Evolutionary conservation across 2,329 filamentous ascomycete species (phyloP), one percentile per base, ranked within the genome.

Genomic region (Pseudogymnoascus destructans): DNA sequence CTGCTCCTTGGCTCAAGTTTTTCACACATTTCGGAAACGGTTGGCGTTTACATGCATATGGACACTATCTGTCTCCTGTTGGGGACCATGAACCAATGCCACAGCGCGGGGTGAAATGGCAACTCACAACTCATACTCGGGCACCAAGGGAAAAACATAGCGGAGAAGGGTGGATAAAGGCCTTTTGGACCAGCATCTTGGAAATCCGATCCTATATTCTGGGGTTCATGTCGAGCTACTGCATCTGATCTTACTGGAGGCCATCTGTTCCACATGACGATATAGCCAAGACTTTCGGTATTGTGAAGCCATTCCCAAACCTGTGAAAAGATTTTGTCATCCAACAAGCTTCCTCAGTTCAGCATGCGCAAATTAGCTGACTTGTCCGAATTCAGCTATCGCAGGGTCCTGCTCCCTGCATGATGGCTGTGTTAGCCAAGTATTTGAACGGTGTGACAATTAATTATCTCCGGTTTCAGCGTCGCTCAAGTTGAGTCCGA

Each of bases 201-300:
- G 21, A 13, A 27, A 49, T 49, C 23, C 30, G 46, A 52, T 52
- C 46, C n/a, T 19, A 30, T 52, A 52, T 13, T 52, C 46, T 30
- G 46, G 46, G 46, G 46, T 30, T 25, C 15, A 19, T 52, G 46
- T 52, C n/a, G 46, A 52, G 46, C 46, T 52, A 52, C 46, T 52
- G 46, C 25, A 52, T 52, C 46, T 52, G 25, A 52, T 52, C 46
- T 52, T 52, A 52, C 46, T 52, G 6, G 46, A 27, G 46, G 23
- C n/a, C 7, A 30, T 52, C 23, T 52, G 25, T 52, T 52, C 46
- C 46, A 52, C 46, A 10, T 52, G 46, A 52, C 25, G 46, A 52
- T 52, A 52, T 49, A n/a, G 27, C 42, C 42, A 27, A 27, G 42
- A 10, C 8, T 10, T 49, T 6, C 42, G 3, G 15, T 23, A 8